phyloP scores from a whole-genome alignment of 2,329 filamentous ascomycete species.

The Akanthomyces lecanii region DNA sequence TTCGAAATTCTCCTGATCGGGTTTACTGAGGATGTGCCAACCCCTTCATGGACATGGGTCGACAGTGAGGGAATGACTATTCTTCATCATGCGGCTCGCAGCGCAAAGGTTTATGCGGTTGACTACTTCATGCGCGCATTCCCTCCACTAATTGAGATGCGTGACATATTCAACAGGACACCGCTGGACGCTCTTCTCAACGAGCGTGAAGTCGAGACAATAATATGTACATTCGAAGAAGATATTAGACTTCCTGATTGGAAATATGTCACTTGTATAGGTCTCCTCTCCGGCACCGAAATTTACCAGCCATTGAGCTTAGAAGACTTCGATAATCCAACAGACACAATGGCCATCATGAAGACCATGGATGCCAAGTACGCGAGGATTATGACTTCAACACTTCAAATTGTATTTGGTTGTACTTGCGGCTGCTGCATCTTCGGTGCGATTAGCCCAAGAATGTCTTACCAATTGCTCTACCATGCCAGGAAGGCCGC shows the following conservation, averaged over 20 bases:
- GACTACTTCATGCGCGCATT: background rate
- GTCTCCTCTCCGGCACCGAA: background rate
- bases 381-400: background rate
- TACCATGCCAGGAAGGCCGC: background rate
- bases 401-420: background rate
- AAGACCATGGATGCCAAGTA: background rate
- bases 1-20: no score
- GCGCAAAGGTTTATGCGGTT: no score
- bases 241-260: background rate
- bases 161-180: background rate
- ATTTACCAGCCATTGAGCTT: background rate
- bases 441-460: background rate
- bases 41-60: background rate
- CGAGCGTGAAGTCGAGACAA: background rate
- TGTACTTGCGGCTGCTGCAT: background rate
- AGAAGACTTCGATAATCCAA: background rate
- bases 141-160: background rate
- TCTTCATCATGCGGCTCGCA: background rate
- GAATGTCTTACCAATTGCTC: background rate
- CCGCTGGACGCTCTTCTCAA: background rate
- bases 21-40: no score
- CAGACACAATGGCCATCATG: background rate
- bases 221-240: background rate
- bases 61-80: background rate
- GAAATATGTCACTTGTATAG: background rate